Conservation (phyloP, 306 rosid species). For the Delonix regia region DNA sequence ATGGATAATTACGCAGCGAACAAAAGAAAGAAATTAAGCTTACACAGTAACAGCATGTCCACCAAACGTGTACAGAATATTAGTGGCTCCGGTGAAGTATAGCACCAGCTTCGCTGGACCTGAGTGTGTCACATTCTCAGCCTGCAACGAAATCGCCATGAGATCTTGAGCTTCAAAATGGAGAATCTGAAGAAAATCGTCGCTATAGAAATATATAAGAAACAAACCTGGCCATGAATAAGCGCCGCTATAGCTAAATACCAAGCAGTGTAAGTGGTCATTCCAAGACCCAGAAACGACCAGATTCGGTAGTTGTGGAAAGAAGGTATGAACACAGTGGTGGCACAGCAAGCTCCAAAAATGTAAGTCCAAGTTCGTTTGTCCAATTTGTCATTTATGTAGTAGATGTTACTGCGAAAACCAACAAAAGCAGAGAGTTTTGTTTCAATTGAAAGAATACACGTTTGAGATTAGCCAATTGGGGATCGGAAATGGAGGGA, state of each 20-base stretch:
- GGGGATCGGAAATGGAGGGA: neutral
- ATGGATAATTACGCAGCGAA: neutral
- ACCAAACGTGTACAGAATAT: slow-evolving; percentile 75
- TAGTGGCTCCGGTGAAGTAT: slow-evolving; percentile 79
- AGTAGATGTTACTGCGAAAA: slow-evolving; percentile 4
- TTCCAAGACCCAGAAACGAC: slow-evolving; percentile 71
- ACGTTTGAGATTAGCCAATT: neutral
- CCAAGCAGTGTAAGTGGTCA: slow-evolving; percentile 83
- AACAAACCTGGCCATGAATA: slow-evolving; percentile 57
- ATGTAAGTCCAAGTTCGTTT: slow-evolving; percentile 81
- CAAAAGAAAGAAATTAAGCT: slow-evolving; percentile 16
- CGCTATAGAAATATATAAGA: neutral
- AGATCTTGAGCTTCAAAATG: neutral
- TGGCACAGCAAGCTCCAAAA: slow-evolving; percentile 83
- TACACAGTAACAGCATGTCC: slow-evolving; percentile 83
- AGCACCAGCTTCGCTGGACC: slow-evolving; percentile 68
- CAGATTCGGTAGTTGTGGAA: slow-evolving; percentile 76
- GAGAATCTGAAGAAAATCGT: neutral
- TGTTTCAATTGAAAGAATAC: neutral
- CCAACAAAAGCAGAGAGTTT: neutral
- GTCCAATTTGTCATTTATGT: slow-evolving; percentile 69
- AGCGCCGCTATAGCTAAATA: slow-evolving; percentile 56
- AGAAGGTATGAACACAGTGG: slow-evolving; percentile 76
- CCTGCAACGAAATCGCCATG: slow-evolving; percentile 28
- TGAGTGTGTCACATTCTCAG: slow-evolving; percentile 50